Conservation (phyloP, 352 stramenopile species). For the Elongisporangium anandrum region DNA sequence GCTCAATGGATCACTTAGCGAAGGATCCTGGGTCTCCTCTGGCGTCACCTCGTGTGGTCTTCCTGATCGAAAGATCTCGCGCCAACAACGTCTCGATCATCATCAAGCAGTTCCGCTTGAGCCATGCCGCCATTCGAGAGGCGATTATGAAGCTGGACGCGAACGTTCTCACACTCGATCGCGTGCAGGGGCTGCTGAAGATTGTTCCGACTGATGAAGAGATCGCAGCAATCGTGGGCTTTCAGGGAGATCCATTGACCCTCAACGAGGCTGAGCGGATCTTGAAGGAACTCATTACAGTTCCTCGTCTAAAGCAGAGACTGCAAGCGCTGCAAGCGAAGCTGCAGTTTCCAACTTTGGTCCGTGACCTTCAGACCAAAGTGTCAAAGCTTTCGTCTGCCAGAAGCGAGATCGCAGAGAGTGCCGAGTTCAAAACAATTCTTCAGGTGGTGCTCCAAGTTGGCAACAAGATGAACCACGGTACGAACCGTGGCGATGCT, state of each 20-base stretch:
- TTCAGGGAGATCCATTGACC: constrained; percentile 50
- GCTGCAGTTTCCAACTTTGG: constrained; percentile 56
- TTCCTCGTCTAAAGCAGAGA: constrained; percentile 63
- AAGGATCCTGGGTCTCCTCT: constrained; percentile 42
- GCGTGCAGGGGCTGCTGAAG: constrained; percentile 79
- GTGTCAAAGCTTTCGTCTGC: constrained; percentile 54
- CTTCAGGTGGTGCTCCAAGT: constrained; percentile 72
- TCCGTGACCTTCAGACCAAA: constrained; percentile 65
- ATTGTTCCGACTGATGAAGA: constrained; percentile 89
- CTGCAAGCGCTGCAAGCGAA: constrained; percentile 54
- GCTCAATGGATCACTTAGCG: constrained; percentile 32
- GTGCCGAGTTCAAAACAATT: constrained; percentile 62
- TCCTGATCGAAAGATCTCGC: constrained; percentile 64
- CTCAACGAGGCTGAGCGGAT: constrained; percentile 77
- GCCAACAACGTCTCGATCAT: constrained; percentile 95
- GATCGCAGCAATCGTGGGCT: constrained; percentile 59
- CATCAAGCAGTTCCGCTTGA: constrained; percentile 94
- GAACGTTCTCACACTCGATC: constrained; percentile 71
- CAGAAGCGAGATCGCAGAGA: constrained; percentile 56
- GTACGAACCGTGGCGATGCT: constrained; percentile 57
- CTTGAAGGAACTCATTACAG: constrained; percentile 74
- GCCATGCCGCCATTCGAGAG: constrained; percentile 67
- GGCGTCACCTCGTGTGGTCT: constrained; percentile 56
- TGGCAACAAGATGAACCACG: constrained; percentile 85
- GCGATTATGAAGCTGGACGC: constrained; percentile 83